Evolutionary conservation across 2,329 filamentous ascomycete species (phyloP).

Genomic region (Knoxdaviesia capensis): DNA sequence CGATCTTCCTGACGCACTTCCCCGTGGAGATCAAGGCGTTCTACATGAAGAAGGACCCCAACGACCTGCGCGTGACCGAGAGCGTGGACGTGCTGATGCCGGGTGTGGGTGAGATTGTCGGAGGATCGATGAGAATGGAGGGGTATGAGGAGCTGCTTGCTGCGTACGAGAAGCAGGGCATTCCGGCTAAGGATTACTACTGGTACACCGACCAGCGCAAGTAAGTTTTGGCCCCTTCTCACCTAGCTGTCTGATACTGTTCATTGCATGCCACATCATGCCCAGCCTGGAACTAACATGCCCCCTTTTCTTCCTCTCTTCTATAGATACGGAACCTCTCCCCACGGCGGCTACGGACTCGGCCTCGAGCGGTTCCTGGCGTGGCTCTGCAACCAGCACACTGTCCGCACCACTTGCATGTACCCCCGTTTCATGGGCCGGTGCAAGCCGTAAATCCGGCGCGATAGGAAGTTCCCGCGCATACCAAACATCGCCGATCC

Average conservation of each 20-base stretch:
- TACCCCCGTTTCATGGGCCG: slow-evolving; percentile 67
- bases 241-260: neutral
- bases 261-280: neutral
- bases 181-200: slow-evolving; percentile 74
- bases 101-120: slow-evolving; percentile 90
- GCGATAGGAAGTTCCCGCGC: neutral
- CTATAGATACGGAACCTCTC: slow-evolving; percentile 65
- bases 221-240: slow-evolving; percentile 28
- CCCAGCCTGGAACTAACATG: slow-evolving; percentile 3
- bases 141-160: slow-evolving; percentile 75
- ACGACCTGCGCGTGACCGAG: slow-evolving; percentile 73
- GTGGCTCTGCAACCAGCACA: slow-evolving; percentile 44
- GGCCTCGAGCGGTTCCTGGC: slow-evolving; percentile 63
- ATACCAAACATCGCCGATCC: too few species aligned
- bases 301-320: slow-evolving; percentile 5
- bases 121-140: slow-evolving; percentile 91
- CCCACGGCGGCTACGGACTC: slow-evolving; percentile 83
- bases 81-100: slow-evolving; percentile 76
- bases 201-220: slow-evolving; percentile 98
- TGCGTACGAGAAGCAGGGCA: slow-evolving; percentile 72
- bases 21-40: slow-evolving; percentile 95
- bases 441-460: slow-evolving; percentile 44
- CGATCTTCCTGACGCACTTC: slow-evolving; percentile 95
- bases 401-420: slow-evolving; percentile 46
- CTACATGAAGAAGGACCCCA: slow-evolving; percentile 84